Percentiles rank a stretch among this genome's conserved stretches.
Conservation (phyloP, 805 yeast genomes). For the Kodamaea jinghongensis region DNA sequence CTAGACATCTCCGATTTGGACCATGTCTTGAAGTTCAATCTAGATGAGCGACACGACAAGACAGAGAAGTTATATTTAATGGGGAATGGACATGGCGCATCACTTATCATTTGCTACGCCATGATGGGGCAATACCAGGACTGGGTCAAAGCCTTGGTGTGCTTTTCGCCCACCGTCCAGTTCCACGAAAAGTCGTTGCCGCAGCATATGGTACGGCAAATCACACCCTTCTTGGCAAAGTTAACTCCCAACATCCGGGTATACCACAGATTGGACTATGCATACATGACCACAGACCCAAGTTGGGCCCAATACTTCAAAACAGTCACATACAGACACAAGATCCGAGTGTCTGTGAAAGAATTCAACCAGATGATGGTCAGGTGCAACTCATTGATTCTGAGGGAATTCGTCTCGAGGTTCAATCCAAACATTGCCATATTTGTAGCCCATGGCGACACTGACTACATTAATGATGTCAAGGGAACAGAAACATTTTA, state of each 20-base stretch:
- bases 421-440: conserved; percentile 9
- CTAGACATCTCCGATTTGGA: conserved; percentile 8
- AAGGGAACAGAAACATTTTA: conserved; percentile 3
- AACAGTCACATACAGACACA: conserved; percentile 4
- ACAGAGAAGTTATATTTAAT: conserved; percentile 8
- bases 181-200: conserved; percentile 6
- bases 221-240: conserved; percentile 5
- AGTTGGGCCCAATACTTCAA: conserved; percentile 5
- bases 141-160: conserved; percentile 4
- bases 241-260: conserved; percentile 8
- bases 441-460: conserved; percentile 7
- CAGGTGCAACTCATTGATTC: conserved; percentile 6
- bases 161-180: conserved; percentile 4
- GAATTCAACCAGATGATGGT: conserved; percentile 9
- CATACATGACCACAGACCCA: conserved; percentile 8
- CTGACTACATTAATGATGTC: conserved; percentile 3
- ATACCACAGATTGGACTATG: conserved; percentile 5
- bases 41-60: conserved; percentile 7
- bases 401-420: conserved; percentile 4
- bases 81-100: conserved; percentile 8
- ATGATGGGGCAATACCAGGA: conserved; percentile 10
- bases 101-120: conserved; percentile 6
- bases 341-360: conserved; percentile 7
- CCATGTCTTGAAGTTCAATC: conserved; percentile 5
- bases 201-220: conserved; percentile 1